Base-by-base conservation (phyloP, 1,284 basidiomycete species). In the Mycosarcoma maydis region DNA sequence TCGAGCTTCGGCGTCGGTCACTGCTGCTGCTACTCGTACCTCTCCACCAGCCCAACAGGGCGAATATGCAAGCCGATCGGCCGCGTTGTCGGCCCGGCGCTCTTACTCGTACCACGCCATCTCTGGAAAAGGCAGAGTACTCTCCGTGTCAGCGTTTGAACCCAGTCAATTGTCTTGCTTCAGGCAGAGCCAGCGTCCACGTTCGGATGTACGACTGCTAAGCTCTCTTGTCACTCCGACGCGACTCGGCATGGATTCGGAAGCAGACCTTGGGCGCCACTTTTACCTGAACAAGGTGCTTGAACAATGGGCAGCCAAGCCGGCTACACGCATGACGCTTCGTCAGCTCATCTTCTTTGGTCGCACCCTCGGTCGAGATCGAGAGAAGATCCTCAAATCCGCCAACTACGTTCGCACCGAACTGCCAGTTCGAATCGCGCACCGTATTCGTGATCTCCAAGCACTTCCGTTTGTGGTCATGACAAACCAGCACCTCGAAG, bases 341-440 rank as follows among this genome's bases (percentile, higher is more conserved):
- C 85, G 92, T 46, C 92, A 94, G 78, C 86, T 94, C 77, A 91
- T 93, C 84, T 71, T 85, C 77, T 56, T 60, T 55, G 71, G 69
- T 10, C 70, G 71, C 26, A 70, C 65, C 11, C 38, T 75, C 8
- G 74, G 72, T 2, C 26, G 75, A 0, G 74, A 80, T 39, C 54
- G 72, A 1, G 65, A 72, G 5, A 75, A 74, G 47, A 73, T 78
- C 32, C 59, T 78, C 20, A 79, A 72, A 52, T 90, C 89, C 64
- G 92, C 90, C 65, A 93, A 94, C 82, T 92, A 93, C 82, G 90
- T 95, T 29, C 88, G 92, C 42, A 90, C 90, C 13, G 93, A 95
- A 78, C 84, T 95, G 8, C 91, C 93, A 13, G 88, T 93, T 14
- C 87, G 92, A 41, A 90, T 95, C 78, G 90, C 92, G 4, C 92